Percentiles rank a stretch among this genome's conserved stretches.
These are phyloP conservation scores for Endocalyx cinctus DNA, from an alignment of 2,329 filamentous ascomycete genomes.

Conservation along the genomic window DNA sequence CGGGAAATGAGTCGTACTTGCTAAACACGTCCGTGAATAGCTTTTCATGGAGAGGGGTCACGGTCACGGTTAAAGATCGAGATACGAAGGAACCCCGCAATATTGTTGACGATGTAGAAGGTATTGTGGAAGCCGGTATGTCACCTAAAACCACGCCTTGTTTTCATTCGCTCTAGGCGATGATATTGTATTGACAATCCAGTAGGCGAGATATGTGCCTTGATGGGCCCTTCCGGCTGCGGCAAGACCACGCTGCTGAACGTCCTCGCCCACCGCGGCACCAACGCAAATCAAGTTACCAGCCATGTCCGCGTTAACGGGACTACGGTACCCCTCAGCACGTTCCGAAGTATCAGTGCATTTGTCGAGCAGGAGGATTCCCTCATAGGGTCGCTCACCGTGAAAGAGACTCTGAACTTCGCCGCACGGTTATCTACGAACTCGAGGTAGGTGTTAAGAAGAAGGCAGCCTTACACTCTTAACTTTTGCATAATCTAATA, in stretches of 20 bases:
- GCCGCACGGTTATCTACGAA: slow-evolving; percentile 62
- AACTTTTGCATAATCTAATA: too few relatives aligned
- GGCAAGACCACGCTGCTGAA: slow-evolving; percentile 86
- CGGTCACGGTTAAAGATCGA: slow-evolving; percentile 68
- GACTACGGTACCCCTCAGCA: slow-evolving; percentile 40
- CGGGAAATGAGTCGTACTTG: slow-evolving; percentile 43
- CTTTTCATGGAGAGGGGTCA: slow-evolving; percentile 63
- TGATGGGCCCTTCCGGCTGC: slow-evolving; percentile 72
- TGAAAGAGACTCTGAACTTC: slow-evolving; percentile 74
- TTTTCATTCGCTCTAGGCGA: too few relatives aligned
- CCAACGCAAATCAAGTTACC: slow-evolving; percentile 44
- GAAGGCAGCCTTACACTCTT: too few relatives aligned
- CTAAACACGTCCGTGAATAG: slow-evolving; percentile 59
- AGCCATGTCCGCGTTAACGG: slow-evolving; percentile 63
- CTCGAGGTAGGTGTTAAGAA: slow-evolving; percentile 38
- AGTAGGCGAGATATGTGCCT: slow-evolving; percentile 65
- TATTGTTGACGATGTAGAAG: slow-evolving; percentile 60
- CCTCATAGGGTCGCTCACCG: slow-evolving; percentile 74
- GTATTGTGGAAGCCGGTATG: slow-evolving; percentile 58
- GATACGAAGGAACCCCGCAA: slow-evolving; percentile 58
- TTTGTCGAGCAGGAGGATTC: slow-evolving; percentile 90
- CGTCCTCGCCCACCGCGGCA: slow-evolving; percentile 63
- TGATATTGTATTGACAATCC: slow-evolving; percentile 8
- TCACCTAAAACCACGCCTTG: too few relatives aligned
- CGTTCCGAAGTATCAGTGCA: slow-evolving; percentile 62